Conservation (phyloP, 2,329 filamentous ascomycete species). For the Massarina eburnea region DNA sequence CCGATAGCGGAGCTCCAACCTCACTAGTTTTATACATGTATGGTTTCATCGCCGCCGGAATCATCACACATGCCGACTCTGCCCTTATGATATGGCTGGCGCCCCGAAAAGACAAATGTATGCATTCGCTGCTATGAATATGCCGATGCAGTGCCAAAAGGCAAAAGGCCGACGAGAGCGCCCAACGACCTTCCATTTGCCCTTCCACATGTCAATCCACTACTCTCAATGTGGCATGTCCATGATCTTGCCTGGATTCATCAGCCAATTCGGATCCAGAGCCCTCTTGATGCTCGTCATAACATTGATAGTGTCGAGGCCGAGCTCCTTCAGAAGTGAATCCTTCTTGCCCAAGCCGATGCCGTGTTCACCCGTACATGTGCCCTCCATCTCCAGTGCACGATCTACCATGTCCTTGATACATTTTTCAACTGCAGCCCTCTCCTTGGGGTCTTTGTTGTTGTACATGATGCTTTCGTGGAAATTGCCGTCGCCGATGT, state of each 20-base stretch:
- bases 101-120: neutral
- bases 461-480: slow-evolving; percentile 92
- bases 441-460: slow-evolving; percentile 66
- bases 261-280: slow-evolving; percentile 81
- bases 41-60: no score
- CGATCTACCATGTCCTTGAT: slow-evolving; percentile 88
- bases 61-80: no score
- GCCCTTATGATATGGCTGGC: neutral
- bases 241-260: slow-evolving; percentile 93
- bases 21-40: no score
- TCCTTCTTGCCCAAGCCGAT: slow-evolving; percentile 86
- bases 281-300: slow-evolving; percentile 85
- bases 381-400: slow-evolving; percentile 93
- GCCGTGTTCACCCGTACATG: slow-evolving; percentile 86
- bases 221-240: slow-evolving; percentile 49
- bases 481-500: slow-evolving; percentile 94
- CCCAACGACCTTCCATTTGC: slow-evolving; percentile 7
- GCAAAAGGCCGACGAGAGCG: slow-evolving; percentile 19
- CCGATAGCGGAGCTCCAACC: neutral
- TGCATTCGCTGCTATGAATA: neutral
- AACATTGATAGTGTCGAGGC: slow-evolving; percentile 74
- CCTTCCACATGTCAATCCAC: no score
- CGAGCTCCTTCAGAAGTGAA: slow-evolving; percentile 76
- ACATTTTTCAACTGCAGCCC: slow-evolving; percentile 73
- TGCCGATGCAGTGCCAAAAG: slow-evolving; percentile 13